Evolutionary conservation across 257 asterid genomes (phyloP).

Genomic region (Verbena officinalis): DNA sequence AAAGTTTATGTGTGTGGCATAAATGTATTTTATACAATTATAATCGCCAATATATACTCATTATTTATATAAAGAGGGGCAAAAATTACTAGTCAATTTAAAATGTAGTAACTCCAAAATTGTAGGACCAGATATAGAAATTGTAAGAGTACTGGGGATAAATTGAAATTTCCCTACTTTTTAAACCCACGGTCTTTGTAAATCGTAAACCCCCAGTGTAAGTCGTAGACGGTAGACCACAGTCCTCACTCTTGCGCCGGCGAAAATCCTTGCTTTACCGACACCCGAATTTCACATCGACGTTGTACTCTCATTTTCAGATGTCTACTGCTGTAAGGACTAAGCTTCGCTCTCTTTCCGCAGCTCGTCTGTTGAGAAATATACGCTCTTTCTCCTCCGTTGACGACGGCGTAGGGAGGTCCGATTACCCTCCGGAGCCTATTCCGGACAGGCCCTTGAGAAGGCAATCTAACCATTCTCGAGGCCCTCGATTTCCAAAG

Average conservation of each 20-base stretch:
- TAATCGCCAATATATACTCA: too few relatives aligned
- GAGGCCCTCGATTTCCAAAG: conserved; percentile 32
- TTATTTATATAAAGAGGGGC: too few relatives aligned
- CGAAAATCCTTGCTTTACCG: not conserved
- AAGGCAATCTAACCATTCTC: conserved; percentile 31
- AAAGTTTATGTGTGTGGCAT: too few relatives aligned
- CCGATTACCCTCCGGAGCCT: conserved; percentile 47
- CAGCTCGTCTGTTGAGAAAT: conserved; percentile 25
- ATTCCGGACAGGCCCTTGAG: conserved; percentile 59
- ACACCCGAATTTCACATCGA: not conserved
- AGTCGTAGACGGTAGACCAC: not conserved
- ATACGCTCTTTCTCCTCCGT: conserved; percentile 37
- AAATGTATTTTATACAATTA: too few relatives aligned
- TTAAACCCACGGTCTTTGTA: not conserved
- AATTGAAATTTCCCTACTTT: not conserved
- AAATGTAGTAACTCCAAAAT: not conserved
- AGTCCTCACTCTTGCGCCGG: not conserved
- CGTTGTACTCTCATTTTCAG: not conserved
- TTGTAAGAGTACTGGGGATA: not conserved
- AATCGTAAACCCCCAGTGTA: not conserved
- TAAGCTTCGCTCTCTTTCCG: conserved; percentile 28
- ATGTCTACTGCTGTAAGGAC: conserved; percentile 45
- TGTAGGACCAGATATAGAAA: not conserved
- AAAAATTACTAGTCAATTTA: too few relatives aligned
- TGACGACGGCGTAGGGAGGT: conserved; percentile 23